A percentile compares a stretch with the other conserved stretches of the same genome.
Conservation (phyloP, 768 basidiomycete genomes). For the Rickenella mellea region DNA sequence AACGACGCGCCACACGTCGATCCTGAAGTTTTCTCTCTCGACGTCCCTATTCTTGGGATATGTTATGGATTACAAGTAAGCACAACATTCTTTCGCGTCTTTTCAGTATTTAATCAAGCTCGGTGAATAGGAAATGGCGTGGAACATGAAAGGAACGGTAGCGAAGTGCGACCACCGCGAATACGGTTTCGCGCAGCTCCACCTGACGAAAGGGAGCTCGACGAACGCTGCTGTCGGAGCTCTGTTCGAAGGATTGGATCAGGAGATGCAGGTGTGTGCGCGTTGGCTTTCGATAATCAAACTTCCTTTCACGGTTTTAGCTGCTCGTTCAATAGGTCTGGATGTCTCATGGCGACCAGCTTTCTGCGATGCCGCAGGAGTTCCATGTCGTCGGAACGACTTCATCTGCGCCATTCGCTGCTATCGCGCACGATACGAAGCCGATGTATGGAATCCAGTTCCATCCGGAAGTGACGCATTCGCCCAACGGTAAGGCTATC, state of each 20-base stretch:
- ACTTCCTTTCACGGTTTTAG: not conserved
- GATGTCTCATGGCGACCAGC: constrained; percentile 99
- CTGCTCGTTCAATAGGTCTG: constrained; percentile 58
- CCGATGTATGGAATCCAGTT: constrained; percentile 96
- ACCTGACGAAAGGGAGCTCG: constrained; percentile 54
- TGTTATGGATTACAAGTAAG: constrained; percentile 93
- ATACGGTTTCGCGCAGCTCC: constrained; percentile 84
- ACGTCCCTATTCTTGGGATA: constrained; percentile 89
- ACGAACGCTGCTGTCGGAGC: constrained; percentile 46
- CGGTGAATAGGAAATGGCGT: constrained; percentile 75
- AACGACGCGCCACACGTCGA: constrained; percentile 89
- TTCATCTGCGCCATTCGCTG: constrained; percentile 81
- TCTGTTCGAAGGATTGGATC: constrained; percentile 80
- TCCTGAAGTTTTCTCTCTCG: constrained; percentile 78
- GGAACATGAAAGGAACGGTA: constrained; percentile 77
- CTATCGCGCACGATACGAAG: constrained; percentile 83
- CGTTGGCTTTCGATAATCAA: constrained; percentile 3
- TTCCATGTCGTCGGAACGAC: constrained; percentile 89
- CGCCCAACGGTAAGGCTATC: constrained; percentile 79
- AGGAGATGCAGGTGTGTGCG: constrained; percentile 69
- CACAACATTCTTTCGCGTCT: not conserved
- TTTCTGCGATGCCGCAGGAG: constrained; percentile 67
- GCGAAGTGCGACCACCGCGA: constrained; percentile 85
- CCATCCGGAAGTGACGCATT: constrained; percentile 97
- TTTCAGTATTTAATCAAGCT: not conserved